A percentile compares a stretch with the other conserved stretches of the same genome.
These are phyloP conservation scores for Coemansia sp. DNA, from an alignment of 192 early-diverging fungal species.

Conservation along the genomic window DNA sequence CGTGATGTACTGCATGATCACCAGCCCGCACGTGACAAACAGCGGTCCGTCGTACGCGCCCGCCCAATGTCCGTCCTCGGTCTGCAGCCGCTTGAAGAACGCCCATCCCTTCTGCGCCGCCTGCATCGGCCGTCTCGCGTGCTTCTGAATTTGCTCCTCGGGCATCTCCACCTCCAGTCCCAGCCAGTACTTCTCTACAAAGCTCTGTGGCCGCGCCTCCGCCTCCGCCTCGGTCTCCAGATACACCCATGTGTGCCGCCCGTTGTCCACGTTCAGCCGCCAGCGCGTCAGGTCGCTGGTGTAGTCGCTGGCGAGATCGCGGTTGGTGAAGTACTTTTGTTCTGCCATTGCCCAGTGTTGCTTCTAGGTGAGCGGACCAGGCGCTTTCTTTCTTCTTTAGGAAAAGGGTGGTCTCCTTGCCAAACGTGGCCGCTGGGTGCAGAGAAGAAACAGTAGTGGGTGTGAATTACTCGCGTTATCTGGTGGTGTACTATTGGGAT, in stretches of 20 bases:
- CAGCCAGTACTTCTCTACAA: constrained; percentile 87
- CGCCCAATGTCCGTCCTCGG: constrained; percentile 91
- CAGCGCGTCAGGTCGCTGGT: constrained; percentile 80
- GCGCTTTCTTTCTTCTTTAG: too few relatives aligned
- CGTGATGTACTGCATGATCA: constrained; percentile 88
- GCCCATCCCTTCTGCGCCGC: constrained; percentile 89
- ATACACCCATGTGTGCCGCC: constrained; percentile 93
- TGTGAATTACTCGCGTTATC: too few relatives aligned
- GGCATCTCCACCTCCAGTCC: constrained; percentile 64
- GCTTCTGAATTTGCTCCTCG: constrained; percentile 29
- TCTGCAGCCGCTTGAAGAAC: constrained; percentile 87
- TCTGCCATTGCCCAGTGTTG: constrained; percentile 13
- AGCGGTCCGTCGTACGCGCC: constrained; percentile 97
- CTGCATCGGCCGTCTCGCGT: constrained; percentile 70
- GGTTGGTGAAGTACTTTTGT: constrained; percentile 50
- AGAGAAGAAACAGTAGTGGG: too few relatives aligned
- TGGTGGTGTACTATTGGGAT: too few relatives aligned
- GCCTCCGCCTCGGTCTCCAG: constrained; percentile 31
- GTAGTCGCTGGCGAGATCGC: constrained; percentile 32
- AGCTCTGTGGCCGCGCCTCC: constrained; percentile 68
- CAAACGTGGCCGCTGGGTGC: too few relatives aligned
- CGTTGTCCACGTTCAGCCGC: constrained; percentile 82
- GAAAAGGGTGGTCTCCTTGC: too few relatives aligned
- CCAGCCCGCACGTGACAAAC: constrained; percentile 91
- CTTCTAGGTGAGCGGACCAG: too few relatives aligned